Base-by-base conservation (phyloP, 139 green algal genomes). In the Spirogloea muscicola region DNA sequence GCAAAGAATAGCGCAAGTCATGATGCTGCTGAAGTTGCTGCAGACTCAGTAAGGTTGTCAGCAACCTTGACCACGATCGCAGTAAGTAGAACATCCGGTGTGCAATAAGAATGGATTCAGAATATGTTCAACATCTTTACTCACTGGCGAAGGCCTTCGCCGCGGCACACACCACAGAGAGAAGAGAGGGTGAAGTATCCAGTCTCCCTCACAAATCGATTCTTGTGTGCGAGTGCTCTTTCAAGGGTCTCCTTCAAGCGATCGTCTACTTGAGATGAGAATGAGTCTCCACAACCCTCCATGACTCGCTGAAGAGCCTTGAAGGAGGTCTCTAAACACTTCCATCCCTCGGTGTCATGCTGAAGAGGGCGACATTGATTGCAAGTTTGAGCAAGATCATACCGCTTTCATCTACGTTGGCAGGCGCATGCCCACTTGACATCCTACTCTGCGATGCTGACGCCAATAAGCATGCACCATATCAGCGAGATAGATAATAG, bases 131-230 rank as follows among this genome's bases (percentile, higher is more conserved):
- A n/a, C n/a, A n/a, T n/a, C n/a, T n/a, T n/a, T n/a, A n/a, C n/a
- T n/a, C n/a, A n/a, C n/a, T n/a, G n/a, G n/a, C n/a, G n/a, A n/a
- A n/a, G n/a, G 57, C 18, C 13, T 13, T 48, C 57, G 16, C 13
- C 31, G 57, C 29, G 29, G 31, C 13, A 18, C 29, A 18, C 57
- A 65, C 10, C 9, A 6, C 58, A 60, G 27, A 69, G 60, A 18
- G 60, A 60, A 18, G 13, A 75, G 18, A 89, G 59, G 27, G 84
- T 88, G 55, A 89, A 86, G 74, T 91, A 89, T 5, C 74, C 80
- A 0, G 84, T 88, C 83, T 96, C 91, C 1, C 92, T 84, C 61
- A 97, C 87, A 73, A 96, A 97, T 49, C 92, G 84, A 77, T 96
- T 96, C 40, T 88, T 84, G 80, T 96, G 91, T 36, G 82, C 71